Evolutionary conservation across 208 protist species (phyloP), one percentile per base, ranked within the genome.

Genomic region (Leishmania amazonensis): DNA sequence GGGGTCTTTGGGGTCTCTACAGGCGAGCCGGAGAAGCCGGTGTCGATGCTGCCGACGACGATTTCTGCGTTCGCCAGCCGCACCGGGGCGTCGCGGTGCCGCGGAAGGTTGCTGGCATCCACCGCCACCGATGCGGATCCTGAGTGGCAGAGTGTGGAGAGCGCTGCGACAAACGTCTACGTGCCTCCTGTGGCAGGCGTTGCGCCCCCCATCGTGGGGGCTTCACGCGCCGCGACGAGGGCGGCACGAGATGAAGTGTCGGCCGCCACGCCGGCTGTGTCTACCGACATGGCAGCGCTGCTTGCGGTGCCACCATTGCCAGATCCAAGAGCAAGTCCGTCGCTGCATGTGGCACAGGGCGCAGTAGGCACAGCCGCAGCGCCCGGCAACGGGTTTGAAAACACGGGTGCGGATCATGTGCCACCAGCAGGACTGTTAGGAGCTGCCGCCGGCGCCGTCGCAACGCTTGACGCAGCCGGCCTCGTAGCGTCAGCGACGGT

Each of bases 81-180:
- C 31, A 67, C 74, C n/a, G 71, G 40, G 68, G 62, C 35, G 67
- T 35, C 38, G 35, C 54, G 11, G 38, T 31, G 21, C 53, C 75
- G 75, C 3, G 40, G 28, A n/a, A 49, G 38, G 38, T 24, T 47
- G 31, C 53, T 78, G 24, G 49, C 28, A 35, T 65, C 75, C 35
- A 65, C 57, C n/a, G 40, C 49, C 5, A 58, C 13, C 24, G 85
- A 89, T n/a, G 65, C 82, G 31, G 88, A 87, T 31, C 83, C 84
- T 28, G 89, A 89, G 79, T 93, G 89, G 89, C 77, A 79, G 54
- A 91, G 86, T 72, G 78, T 90, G 4, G 82, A 81, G 72, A 62
- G 70, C 21, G 85, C 83, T 68, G 67, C 84, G 47, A 21, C 70
- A 3, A 87, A 85, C 76, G 72, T 81, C 5, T 85, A 78, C 70